Conservation (phyloP, 2,329 filamentous ascomycete genomes). For the Fusarium pseudograminearum region DNA sequence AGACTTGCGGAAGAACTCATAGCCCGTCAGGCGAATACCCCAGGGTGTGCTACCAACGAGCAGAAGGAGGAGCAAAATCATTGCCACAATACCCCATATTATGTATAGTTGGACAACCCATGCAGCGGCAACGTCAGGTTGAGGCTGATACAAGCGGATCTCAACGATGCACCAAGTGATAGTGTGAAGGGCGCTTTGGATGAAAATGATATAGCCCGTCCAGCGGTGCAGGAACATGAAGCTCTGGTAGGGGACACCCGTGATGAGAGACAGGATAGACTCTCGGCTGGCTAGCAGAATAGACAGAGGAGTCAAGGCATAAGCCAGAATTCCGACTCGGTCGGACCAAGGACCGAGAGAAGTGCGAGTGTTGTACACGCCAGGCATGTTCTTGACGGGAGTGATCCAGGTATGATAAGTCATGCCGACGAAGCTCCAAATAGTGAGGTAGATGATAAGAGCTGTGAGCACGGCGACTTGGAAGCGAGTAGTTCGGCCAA, state of each 20-base stretch:
- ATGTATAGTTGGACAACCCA: slow-evolving; percentile 76
- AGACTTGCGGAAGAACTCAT: slow-evolving; percentile 81
- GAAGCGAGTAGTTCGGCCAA: slow-evolving; percentile 75
- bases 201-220: slow-evolving; percentile 78
- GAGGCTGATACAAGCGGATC: slow-evolving; percentile 75
- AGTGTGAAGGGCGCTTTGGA: slow-evolving; percentile 76
- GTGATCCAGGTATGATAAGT: slow-evolving; percentile 77
- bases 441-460: slow-evolving; percentile 70
- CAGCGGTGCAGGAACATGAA: slow-evolving; percentile 85
- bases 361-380: slow-evolving; percentile 72
- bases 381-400: slow-evolving; percentile 68
- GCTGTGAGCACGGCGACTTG: slow-evolving; percentile 72
- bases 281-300: slow-evolving; percentile 76
- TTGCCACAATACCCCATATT: slow-evolving; percentile 78
- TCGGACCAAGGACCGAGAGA: slow-evolving; percentile 76
- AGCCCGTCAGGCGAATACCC: slow-evolving; percentile 75
- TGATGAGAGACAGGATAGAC: slow-evolving; percentile 75
- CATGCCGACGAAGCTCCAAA: slow-evolving; percentile 78
- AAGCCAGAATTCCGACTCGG: slow-evolving; percentile 77
- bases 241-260: slow-evolving; percentile 79
- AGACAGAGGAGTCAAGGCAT: slow-evolving; percentile 78
- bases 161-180: slow-evolving; percentile 78
- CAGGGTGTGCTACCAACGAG: slow-evolving; percentile 67
- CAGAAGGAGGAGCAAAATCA: slow-evolving; percentile 71
- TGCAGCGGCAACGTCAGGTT: slow-evolving; percentile 67